Evolutionary conservation across 306 rosid species (phyloP).

Genomic region (cucumber (Cucumis sativus)): Cucumber_9930_V3 NC_026661.2:16543501-16544000

Average conservation of each 20-base stretch:
- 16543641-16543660: too few relatives aligned
- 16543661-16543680: too few relatives aligned
- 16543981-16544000: neutral
- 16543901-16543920: conserved; percentile 67
- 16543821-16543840: conserved; percentile 81
- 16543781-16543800: conserved; percentile 68
- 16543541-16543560: too few relatives aligned
- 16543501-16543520: too few relatives aligned
- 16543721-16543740: neutral
- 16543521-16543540: too few relatives aligned
- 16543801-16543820: conserved; percentile 87
- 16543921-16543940: conserved; percentile 66
- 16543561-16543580: too few relatives aligned
- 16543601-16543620: too few relatives aligned
- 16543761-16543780: conserved; percentile 73
- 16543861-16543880: conserved; percentile 74
- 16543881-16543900: conserved; percentile 59
- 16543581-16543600: too few relatives aligned
- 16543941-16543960: conserved; percentile 58
- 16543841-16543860: conserved; percentile 80
- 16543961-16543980: neutral
- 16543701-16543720: too few relatives aligned
- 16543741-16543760: conserved; percentile 36
- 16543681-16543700: too few relatives aligned
- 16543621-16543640: too few relatives aligned